Conservation (phyloP, 2,329 filamentous ascomycete species). For the Fonsecaea nubica region DNA sequence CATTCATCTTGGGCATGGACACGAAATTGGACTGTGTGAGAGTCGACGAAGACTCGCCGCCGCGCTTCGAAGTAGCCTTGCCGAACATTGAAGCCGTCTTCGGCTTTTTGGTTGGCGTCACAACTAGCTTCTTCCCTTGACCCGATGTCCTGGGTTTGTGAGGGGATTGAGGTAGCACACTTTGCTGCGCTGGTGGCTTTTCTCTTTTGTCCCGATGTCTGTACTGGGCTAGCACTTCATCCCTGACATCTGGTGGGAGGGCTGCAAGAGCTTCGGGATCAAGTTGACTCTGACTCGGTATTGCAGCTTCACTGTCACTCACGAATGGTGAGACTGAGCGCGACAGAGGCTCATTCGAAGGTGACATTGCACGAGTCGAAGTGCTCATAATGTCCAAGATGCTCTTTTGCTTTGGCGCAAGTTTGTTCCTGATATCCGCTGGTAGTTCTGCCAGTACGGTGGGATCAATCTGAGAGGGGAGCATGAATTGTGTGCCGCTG, state of each 20-base stretch:
- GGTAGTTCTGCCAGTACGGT: constrained; percentile 84
- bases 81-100: constrained; percentile 46
- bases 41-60: constrained; percentile 62
- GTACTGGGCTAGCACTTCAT: constrained; percentile 81
- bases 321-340: constrained; percentile 46
- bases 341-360: constrained; percentile 38
- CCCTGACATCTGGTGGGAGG: constrained; percentile 82
- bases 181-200: constrained; percentile 41
- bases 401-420: constrained; percentile 65
- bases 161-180: constrained; percentile 61
- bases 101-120: constrained; percentile 72
- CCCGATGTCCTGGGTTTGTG: constrained; percentile 49
- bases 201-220: constrained; percentile 48
- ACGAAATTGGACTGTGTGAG: constrained; percentile 78
- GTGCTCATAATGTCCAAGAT: constrained; percentile 30
- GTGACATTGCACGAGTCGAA: constrained; percentile 11
- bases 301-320: constrained; percentile 44
- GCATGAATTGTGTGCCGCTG: constrained; percentile 86
- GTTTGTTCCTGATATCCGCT: constrained; percentile 76
- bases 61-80: constrained; percentile 58
- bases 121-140: constrained; percentile 52
- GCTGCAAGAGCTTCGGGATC: constrained; percentile 84
- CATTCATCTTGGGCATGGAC: constrained; percentile 41
- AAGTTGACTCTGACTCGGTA: constrained; percentile 74
- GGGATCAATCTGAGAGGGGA: constrained; percentile 81